Percentiles rank a stretch among this genome's conserved stretches.
Evolutionary conservation across 192 early-diverging fungal genomes (phyloP).

Genomic region (Diversispora eburnea): DNA sequence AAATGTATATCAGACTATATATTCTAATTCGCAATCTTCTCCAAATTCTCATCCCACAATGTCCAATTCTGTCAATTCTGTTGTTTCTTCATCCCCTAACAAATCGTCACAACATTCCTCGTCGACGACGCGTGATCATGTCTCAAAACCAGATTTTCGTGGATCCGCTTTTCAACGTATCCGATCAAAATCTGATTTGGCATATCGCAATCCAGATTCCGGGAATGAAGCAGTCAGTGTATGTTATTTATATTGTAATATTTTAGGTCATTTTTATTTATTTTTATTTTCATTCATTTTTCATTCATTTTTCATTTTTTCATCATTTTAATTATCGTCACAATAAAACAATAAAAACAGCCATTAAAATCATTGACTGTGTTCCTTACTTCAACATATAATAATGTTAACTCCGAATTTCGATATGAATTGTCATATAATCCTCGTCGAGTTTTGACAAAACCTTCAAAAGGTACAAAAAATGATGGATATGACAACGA

Average conservation of each 20-base stretch:
- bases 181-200: constrained; percentile 25
- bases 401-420: constrained; percentile 77
- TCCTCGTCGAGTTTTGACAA: constrained; percentile 88
- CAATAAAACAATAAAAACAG: constrained; percentile 25
- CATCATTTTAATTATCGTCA: constrained; percentile 3
- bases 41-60: neutral
- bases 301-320: neutral
- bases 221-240: constrained; percentile 9
- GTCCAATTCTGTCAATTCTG: neutral
- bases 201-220: neutral
- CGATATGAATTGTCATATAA: constrained; percentile 73
- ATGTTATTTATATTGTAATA: constrained; percentile 3
- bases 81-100: neutral
- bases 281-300: neutral
- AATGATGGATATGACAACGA: constrained; percentile 96
- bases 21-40: neutral
- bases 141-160: constrained; percentile 2
- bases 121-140: neutral
- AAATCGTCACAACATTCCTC: neutral
- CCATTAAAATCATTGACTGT: constrained; percentile 57
- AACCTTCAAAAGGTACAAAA: constrained; percentile 83
- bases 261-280: neutral
- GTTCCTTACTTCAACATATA: constrained; percentile 67
- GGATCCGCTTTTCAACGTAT: constrained; percentile 14
- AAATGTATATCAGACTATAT: neutral